A percentile compares a stretch with the other conserved stretches of the same genome.
Conservation (phyloP, 371 early-diverging fungal species). For the Apophysomyces sp. region DNA sequence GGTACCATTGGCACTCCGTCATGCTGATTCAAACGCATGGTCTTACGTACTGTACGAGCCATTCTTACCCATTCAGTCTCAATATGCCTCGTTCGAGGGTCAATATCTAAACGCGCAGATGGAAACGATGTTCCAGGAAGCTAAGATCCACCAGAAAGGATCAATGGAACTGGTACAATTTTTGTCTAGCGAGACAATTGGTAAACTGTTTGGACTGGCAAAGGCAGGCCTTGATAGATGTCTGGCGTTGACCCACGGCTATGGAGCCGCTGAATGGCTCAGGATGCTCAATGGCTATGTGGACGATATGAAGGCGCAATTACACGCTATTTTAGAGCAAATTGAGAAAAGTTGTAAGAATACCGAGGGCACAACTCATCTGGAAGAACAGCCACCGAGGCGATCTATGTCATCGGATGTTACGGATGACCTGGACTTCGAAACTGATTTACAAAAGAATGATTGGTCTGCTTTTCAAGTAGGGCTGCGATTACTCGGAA, state of each 20-base stretch:
- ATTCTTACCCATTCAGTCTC: slow-evolving; percentile 62
- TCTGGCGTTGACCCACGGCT: slow-evolving; percentile 62
- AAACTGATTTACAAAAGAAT: slow-evolving; percentile 25
- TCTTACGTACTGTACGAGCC: slow-evolving; percentile 58
- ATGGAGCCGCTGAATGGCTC: slow-evolving; percentile 54
- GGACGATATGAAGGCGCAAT: slow-evolving; percentile 35
- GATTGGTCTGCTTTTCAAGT: slow-evolving; percentile 60
- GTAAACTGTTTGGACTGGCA: slow-evolving; percentile 38
- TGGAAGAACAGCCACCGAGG: slow-evolving; percentile 5
- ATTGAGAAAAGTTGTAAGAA: neutral
- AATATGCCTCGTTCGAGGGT: slow-evolving; percentile 56
- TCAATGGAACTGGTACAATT: slow-evolving; percentile 13
- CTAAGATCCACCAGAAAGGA: neutral
- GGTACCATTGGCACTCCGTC: slow-evolving; percentile 22
- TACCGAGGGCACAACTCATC: slow-evolving; percentile 16
- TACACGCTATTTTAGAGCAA: slow-evolving; percentile 15
- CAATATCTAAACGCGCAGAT: slow-evolving; percentile 36
- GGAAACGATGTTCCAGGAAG: slow-evolving; percentile 24
- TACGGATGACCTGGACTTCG: slow-evolving; percentile 25
- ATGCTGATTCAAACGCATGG: slow-evolving; percentile 46
- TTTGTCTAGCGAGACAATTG: slow-evolving; percentile 21
- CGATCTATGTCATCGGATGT: slow-evolving; percentile 10
- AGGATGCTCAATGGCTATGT: slow-evolving; percentile 55
- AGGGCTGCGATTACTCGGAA: slow-evolving; percentile 58
- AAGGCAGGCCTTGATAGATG: slow-evolving; percentile 55